These are phyloP conservation scores for Pichia cephalocereana DNA, from an alignment of 805 yeast genomes.

Conservation along the genomic window DNA sequence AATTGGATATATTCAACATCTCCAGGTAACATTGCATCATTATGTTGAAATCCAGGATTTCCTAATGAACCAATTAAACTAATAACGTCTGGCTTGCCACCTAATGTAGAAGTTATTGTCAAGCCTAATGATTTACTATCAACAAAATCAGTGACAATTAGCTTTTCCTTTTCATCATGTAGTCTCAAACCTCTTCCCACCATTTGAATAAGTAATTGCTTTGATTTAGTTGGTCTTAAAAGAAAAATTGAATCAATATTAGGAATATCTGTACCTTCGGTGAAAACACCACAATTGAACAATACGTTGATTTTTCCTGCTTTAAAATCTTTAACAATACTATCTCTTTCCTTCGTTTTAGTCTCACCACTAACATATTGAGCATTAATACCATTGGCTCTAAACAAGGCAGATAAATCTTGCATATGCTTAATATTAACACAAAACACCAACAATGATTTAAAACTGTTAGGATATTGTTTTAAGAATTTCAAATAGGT, in stretches of 20 bases:
- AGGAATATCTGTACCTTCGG: conserved; percentile 94
- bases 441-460: conserved; percentile 69
- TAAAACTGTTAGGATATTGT: conserved; percentile 27
- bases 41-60: neutral
- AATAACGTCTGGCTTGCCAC: conserved; percentile 12
- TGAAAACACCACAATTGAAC: conserved; percentile 82
- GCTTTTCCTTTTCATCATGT: conserved; percentile 49
- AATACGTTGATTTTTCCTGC: conserved; percentile 59
- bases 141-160: conserved; percentile 75
- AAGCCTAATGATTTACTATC: conserved; percentile 36
- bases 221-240: conserved; percentile 74
- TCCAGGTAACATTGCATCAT: conserved; percentile 11
- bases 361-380: conserved; percentile 66
- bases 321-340: conserved; percentile 48
- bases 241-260: conserved; percentile 71
- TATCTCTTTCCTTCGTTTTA: conserved; percentile 38
- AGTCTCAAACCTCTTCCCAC: conserved; percentile 79
- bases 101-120: conserved; percentile 17
- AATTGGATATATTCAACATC: conserved; percentile 22
- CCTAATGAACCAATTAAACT: conserved; percentile 2
- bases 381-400: conserved; percentile 54
- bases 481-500: conserved; percentile 40
- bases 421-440: conserved; percentile 63
- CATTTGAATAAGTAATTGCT: conserved; percentile 72
- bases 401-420: conserved; percentile 43